Base-by-base conservation (phyloP, 306 rosid genomes). In the Prunus mira region DNA sequence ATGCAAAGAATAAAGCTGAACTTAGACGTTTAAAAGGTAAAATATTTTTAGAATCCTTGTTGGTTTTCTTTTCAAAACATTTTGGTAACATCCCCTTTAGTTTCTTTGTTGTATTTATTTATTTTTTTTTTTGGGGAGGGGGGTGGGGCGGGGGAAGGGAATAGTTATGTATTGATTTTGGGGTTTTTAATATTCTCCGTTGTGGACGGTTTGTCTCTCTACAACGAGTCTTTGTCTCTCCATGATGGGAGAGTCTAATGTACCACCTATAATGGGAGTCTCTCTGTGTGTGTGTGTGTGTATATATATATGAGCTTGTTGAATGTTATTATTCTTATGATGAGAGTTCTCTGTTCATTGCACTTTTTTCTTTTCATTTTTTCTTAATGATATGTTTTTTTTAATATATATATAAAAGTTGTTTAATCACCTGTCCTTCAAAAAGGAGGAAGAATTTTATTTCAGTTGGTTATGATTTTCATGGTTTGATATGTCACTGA, bases 1-100 rank as follows among this genome's bases (percentile, higher is more conserved):
- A 89, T 87, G 84, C 86, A 25, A 89, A 88, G 86, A 83, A 85
- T 74, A 91, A 91, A 77, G 93, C 91, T 11, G 79, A 84, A 78
- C 82, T 87, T 30, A 81, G 77, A 83, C 79, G 79, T 63, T 78
- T 93, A 55, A 86, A 81, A 84, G 98, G 98, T 93, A 84, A 56
- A 64, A 52, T 22, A 66, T 68, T 32, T 3, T 3, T 76, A 69
- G 55, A 27, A 57, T 28, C 18, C 41, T 24, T 69, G 20, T 69
- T 3, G 41, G 22, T 24, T 47, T 50, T 43, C 12, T 56, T 6
- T 19, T 19, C 66, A 15, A 13, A 13, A 13, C 14, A 25, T 6
- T 61, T 61, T 61, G 8, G 22, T 27, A 6, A 25, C 38, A 27
- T 27, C 9, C 24, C 20, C 58, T 62, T 61, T 9, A 25, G n/a